Evolutionary conservation across 2,329 filamentous ascomycete genomes (phyloP), one percentile per base, ranked within the genome.

Genomic region (Colletotrichum sidae): DNA sequence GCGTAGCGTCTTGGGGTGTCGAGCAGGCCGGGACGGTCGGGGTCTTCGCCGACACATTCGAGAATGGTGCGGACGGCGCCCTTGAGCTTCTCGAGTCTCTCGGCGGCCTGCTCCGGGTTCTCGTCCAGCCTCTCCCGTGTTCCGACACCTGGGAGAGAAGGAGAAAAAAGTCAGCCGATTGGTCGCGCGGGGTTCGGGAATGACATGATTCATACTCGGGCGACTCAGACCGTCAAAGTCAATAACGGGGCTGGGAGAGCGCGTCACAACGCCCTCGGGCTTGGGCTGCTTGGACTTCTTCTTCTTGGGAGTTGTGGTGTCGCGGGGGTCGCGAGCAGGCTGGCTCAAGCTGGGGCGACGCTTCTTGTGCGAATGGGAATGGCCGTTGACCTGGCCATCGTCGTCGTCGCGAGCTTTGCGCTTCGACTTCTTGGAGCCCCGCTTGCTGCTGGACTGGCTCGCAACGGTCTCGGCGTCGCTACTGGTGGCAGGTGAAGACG

Each of bases 1-100:
- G 96, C 95, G 77, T 98, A 99, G 67, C 96, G 87, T 73, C 92
- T 88, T 0, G 96, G 96, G 0, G 89, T 91, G 45, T 83, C 88
- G 13, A 90, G 80, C 45, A 92, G 78, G 46, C 89, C 89, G 68
- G 89, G 86, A 38, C 89, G 84, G 69, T 89, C 83, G 0, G 88
- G 87, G 69, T 92, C 88, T 77, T 91, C 89, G 70, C 89, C 89
- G 6, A 91, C 80, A 70, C 89, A 91, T 75, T 91, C 89, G 37
- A 91, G 84, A 12, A 92, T 82, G 2, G 89, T 91, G 53, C 86
- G 81, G 34, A 91, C 87, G 42, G 89, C 89, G 50, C 81, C 87
- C 65, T 83, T 81, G 77, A 91, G 84, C 72, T 84, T 87, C 13
- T 84, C 79, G 42, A 90, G 75, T 50, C 89, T 83, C 67, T 76